These are phyloP conservation scores for Sungouiozyma ichnusensis DNA, from an alignment of 805 yeast genomes.

Conservation along the genomic window DNA sequence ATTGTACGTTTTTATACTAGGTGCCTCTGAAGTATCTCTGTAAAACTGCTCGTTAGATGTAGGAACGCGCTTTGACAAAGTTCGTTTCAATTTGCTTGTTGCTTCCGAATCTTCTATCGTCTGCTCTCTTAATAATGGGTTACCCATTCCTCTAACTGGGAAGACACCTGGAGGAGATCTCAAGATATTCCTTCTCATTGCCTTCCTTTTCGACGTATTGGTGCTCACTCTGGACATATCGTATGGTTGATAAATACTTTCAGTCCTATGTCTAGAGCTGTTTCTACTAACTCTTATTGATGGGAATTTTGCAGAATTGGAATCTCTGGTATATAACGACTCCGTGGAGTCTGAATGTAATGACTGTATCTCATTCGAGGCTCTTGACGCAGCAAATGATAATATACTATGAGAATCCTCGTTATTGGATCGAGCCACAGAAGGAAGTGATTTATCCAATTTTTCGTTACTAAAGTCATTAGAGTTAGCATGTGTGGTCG, in stretches of 20 bases:
- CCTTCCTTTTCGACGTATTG: background rate
- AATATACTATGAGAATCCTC: background rate
- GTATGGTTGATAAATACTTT: background rate
- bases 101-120: conserved; percentile 40
- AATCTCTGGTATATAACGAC: background rate
- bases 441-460: background rate
- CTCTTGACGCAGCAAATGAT: background rate
- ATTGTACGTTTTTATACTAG: background rate
- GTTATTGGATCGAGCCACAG: background rate
- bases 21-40: background rate
- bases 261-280: background rate
- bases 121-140: conserved; percentile 44
- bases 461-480: background rate
- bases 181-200: conserved; percentile 2
- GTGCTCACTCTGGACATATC: background rate
- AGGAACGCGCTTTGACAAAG: background rate
- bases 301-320: background rate
- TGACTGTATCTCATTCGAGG: background rate
- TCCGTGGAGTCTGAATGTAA: background rate
- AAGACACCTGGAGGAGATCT: conserved; percentile 69
- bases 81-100: conserved; percentile 1
- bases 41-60: background rate
- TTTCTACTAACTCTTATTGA: background rate
- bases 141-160: conserved; percentile 73
- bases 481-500: too few relatives aligned